Evolutionary conservation across 805 yeast genomes (phyloP), one percentile per base, ranked within the genome.

Genomic region (Cephaloascus albidus): DNA sequence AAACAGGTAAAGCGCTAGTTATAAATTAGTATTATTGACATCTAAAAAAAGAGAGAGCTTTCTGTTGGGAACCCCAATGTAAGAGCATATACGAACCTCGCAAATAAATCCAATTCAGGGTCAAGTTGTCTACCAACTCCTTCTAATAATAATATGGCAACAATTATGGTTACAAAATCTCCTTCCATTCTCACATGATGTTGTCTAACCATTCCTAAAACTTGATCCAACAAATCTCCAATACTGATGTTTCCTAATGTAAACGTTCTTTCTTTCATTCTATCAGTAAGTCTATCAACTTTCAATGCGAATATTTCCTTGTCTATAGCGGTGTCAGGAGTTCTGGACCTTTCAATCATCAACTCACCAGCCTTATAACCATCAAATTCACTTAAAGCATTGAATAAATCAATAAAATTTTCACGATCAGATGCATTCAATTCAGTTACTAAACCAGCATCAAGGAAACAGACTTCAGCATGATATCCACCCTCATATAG

Each of bases 121-220:
- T 93, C 95, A 40, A 93, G 68, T 58, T 84, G 95, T 54, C 97
- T 72, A 17, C 98, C 97, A 39, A 93, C 84, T 10, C 99, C 99
- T 59, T 93, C 98, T 41, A 93, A 63, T 40, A 93, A 66, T 40
- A 93, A 62, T 18, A 93, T 88, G 1, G 97, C 96, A 26, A 93
- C 87, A n/a, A 93, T 83, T 18, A 93, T 96, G 23, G 95, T 87
- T 34, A 93, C 80, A 54, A 93, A 93, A 58, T 93, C 98, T 4
- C 95, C 94, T 54, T 93, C 99, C 95, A 93, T 85, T 53, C 96
- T 72, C 18, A 93, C 98, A 58, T 93, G 99, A 58, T 93, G 98
- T 10, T 69, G 65, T 44, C 97, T 68, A 16, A 93, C 97, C 97
- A 93, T 88, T 3, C 80, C 68, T 42, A 93, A 69, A 70, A 90